phyloP scores from a whole-genome alignment of 1,284 basidiomycete species.

The Termitomyces sp. region DNA sequence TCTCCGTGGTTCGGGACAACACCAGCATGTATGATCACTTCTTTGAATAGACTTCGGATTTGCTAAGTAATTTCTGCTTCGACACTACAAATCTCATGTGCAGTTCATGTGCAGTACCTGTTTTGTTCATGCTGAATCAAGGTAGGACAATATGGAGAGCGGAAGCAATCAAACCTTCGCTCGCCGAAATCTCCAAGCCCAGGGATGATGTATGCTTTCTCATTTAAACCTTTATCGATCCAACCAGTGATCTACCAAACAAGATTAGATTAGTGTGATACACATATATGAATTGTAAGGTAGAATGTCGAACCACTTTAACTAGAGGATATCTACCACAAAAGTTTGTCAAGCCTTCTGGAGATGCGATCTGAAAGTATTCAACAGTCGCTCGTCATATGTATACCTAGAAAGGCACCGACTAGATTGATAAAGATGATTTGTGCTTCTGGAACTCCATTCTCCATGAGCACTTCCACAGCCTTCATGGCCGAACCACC shows the following conservation, averaged over 20 bases:
- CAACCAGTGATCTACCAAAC: conserved; percentile 79
- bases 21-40: not conserved
- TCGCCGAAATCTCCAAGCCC: conserved; percentile 93
- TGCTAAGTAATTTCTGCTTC: not conserved
- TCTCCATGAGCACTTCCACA: conserved; percentile 87
- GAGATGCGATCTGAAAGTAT: conserved; percentile 73
- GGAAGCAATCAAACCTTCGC: conserved; percentile 49
- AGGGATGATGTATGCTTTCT: conserved; percentile 84
- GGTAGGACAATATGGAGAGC: not conserved
- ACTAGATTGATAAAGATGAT: conserved; percentile 98
- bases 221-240: conserved; percentile 94
- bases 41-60: not conserved
- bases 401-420: not conserved
- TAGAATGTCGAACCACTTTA: conserved; percentile 60
- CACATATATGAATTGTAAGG: not conserved
- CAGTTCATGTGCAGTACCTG: conserved; percentile 18
- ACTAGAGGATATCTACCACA: conserved; percentile 76
- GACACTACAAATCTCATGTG: conserved; percentile 4
- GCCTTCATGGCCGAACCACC: conserved; percentile 98
- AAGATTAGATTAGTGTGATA: not conserved
- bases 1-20: not conserved
- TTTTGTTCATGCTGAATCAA: not conserved
- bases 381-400: not conserved
- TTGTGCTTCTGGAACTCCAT: conserved; percentile 83
- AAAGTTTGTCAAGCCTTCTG: conserved; percentile 87